Base-by-base conservation (phyloP, 306 rosid species). In the Calophaca sinica region DNA sequence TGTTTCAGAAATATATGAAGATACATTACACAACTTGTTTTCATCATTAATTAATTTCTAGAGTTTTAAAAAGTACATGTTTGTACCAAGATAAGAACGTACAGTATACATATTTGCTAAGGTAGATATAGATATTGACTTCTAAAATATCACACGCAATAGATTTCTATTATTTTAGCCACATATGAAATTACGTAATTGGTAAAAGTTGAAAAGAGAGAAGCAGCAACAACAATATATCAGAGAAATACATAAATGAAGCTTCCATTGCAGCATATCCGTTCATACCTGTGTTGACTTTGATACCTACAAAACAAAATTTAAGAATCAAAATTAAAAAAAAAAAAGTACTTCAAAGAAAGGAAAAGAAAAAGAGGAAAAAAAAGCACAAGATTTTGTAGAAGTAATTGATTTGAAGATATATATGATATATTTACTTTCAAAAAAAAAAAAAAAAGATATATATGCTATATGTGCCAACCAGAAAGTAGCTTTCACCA, bases 401-500 rank as follows among this genome's bases (percentile, higher is more conserved):
- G n/a, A 39, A 62, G 1, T 2, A 54, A 20, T 35, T 32, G 62
- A 53, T 11, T 51, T 32, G 33, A 3, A 55, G 28, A 66, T 57
- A 9, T 48, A 60, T 62, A 7, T 5, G 2, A 35, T 20, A 20
- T 20, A 20, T 20, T 20, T 20, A 20, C 26, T 20, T 20, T 20
- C n/a, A n/a, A 20, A 20, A 20, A 20, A 20, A 20, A 20, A 20
- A 20, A 20, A 20, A 20, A 1, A 20, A 20, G 26, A 20, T 20
- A 20, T 20, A 20, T 20, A 20, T 20, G 26, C 1, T 59, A 4
- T 46, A 36, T 14, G 44, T 52, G 73, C 67, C 9, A 15, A 91
- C 98, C 96, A 94, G 90, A 79, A 87, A 92, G 73, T 94, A 94
- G 88, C 88, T 90, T 83, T 92, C 97, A 46, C 96, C 97, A 73